Evolutionary conservation across 345 rosid genomes (phyloP).

Genomic region (Linum trigynum): DNA sequence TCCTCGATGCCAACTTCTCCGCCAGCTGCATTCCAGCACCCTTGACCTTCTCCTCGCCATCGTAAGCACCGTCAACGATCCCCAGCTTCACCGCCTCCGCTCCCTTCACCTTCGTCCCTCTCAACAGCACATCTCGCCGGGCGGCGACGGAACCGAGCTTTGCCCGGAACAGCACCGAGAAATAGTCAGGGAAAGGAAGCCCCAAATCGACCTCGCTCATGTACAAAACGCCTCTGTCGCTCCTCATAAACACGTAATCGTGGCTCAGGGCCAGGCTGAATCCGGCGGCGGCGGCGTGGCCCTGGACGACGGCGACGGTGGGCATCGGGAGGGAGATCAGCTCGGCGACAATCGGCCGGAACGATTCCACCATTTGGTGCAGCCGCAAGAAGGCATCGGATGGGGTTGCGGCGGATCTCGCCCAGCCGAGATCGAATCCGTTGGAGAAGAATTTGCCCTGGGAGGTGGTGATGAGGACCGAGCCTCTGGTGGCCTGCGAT

Average conservation of each 20-base stretch:
- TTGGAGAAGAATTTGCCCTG: not conserved
- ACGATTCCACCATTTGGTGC: not conserved
- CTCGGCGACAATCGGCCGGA: not conserved
- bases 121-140: not conserved
- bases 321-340: not conserved
- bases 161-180: not conserved
- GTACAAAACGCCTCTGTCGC: not conserved
- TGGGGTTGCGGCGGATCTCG: not conserved
- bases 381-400: not conserved
- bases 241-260: not conserved
- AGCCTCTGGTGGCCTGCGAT: not conserved
- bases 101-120: not conserved
- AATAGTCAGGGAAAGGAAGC: not conserved
- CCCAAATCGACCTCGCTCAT: not conserved
- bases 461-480: not conserved
- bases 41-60: not conserved
- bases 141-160: not conserved
- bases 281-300: not conserved
- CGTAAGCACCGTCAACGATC: not conserved
- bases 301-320: not conserved
- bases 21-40: not conserved
- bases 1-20: not conserved
- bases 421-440: not conserved
- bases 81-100: not conserved
- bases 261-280: not conserved